Evolutionary conservation across 192 early-diverging fungal species (phyloP).

Genomic region (Coemansia sp.): DNA sequence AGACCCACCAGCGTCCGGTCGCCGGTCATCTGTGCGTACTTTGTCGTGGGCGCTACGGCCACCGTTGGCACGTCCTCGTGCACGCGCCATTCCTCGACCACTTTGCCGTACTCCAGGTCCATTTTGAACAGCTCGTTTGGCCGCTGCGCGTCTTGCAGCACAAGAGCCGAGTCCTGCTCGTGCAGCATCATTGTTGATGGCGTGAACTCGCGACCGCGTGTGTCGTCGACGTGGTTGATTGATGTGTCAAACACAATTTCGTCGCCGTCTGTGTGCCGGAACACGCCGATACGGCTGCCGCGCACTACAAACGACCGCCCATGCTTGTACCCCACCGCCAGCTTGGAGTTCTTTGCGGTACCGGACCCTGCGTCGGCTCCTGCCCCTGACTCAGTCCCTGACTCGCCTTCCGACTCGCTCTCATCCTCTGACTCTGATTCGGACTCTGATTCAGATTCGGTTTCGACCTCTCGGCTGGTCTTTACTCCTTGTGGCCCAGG

Average conservation of each 20-base stretch:
- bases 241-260: conserved; percentile 75
- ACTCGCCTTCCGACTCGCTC: conserved; percentile 35
- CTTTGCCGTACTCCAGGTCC: conserved; percentile 88
- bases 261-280: conserved; percentile 70
- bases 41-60: conserved; percentile 70
- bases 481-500: conserved; percentile 36
- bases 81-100: conserved; percentile 92
- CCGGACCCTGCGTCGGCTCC: conserved; percentile 20
- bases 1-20: conserved; percentile 79
- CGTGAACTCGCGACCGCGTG: conserved; percentile 62
- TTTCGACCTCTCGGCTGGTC: conserved; percentile 14
- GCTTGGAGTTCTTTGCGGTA: conserved; percentile 62
- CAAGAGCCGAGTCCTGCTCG: conserved; percentile 76
- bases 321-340: conserved; percentile 82
- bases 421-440: conserved; percentile 49
- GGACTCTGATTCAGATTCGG: conserved; percentile 27
- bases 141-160: conserved; percentile 74
- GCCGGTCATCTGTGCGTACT: conserved; percentile 76
- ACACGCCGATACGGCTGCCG: conserved; percentile 87
- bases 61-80: conserved; percentile 70
- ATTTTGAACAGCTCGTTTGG: conserved; percentile 77
- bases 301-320: conserved; percentile 89
- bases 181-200: conserved; percentile 83
- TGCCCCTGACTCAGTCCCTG: conserved; percentile 17
- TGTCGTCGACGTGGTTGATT: conserved; percentile 70